A percentile compares a stretch with the other conserved stretches of the same genome.
Evolutionary conservation across 2,329 filamentous ascomycete species (phyloP).

Genomic region (Xylaria sp.): DNA sequence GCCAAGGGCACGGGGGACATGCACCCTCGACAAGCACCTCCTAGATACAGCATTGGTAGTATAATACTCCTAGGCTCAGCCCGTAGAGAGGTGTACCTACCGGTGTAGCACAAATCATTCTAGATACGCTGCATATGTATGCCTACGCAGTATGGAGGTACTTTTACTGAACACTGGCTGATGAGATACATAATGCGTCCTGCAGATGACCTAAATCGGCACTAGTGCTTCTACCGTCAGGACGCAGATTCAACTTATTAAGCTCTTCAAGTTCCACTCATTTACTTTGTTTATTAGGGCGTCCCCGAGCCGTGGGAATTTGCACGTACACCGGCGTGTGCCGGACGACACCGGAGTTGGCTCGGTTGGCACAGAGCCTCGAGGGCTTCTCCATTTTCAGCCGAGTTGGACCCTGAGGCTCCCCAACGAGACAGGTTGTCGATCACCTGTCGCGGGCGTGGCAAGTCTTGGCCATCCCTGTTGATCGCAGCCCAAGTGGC

Average conservation of each 20-base stretch:
- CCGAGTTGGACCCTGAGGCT: conserved; percentile 4
- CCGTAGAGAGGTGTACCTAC: too few relatives aligned
- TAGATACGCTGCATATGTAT: not conserved
- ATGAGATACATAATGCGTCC: not conserved
- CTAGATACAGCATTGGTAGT: not conserved
- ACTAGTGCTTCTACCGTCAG: too few relatives aligned
- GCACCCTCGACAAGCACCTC: not conserved
- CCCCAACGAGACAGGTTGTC: not conserved
- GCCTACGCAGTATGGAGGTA: not conserved
- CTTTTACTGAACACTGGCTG: not conserved
- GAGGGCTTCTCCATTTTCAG: not conserved
- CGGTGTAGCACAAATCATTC: not conserved
- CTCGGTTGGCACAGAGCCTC: not conserved
- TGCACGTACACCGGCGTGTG: not conserved
- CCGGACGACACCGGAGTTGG: not conserved
- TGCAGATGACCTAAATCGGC: too few relatives aligned
- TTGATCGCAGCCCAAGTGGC: not conserved
- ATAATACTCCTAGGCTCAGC: not conserved
- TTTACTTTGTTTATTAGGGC: not conserved
- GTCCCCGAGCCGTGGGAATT: not conserved
- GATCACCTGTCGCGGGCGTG: not conserved
- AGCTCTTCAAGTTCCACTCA: not conserved
- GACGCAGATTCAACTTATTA: too few relatives aligned
- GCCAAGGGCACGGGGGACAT: not conserved
- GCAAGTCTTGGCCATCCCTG: not conserved